Percentiles rank a stretch among this genome's conserved stretches.
These are phyloP conservation scores for Trichoderma sp. DNA, from an alignment of 2,329 filamentous ascomycete species.

Conservation along the genomic window DNA sequence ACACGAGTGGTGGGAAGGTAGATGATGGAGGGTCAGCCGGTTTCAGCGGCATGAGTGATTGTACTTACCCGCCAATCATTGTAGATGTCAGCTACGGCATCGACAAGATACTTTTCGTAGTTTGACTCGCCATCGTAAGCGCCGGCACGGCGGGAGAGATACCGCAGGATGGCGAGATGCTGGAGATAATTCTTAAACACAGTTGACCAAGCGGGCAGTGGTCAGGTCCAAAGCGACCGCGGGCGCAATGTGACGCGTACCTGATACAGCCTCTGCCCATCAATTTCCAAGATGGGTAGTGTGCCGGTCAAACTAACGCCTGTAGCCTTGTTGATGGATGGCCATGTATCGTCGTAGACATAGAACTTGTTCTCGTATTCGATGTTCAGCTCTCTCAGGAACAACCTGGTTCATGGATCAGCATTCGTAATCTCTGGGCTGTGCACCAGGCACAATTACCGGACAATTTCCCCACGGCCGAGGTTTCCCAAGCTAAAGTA, in stretches of 20 bases:
- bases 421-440: neutral
- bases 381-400: slow-evolving; percentile 22
- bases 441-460: neutral
- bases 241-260: slow-evolving; percentile 15
- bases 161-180: slow-evolving; percentile 33
- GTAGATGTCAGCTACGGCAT: slow-evolving; percentile 38
- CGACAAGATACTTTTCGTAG: slow-evolving; percentile 37
- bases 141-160: slow-evolving; percentile 34
- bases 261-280: slow-evolving; percentile 30
- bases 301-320: slow-evolving; percentile 31
- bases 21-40: neutral
- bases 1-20: neutral
- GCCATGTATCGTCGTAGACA: slow-evolving; percentile 26
- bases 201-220: slow-evolving; percentile 21
- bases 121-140: slow-evolving; percentile 38
- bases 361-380: slow-evolving; percentile 30
- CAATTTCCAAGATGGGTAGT: slow-evolving; percentile 37
- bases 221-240: slow-evolving; percentile 25
- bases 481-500: slow-evolving; percentile 8
- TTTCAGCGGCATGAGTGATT: neutral
- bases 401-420: neutral
- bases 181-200: neutral
- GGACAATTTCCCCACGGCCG: slow-evolving; percentile 6
- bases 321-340: slow-evolving; percentile 27
- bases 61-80: slow-evolving; percentile 39